Percentiles rank a stretch among this genome's conserved stretches.
Evolutionary conservation across 208 protist genomes (phyloP).

Genomic region (Leishmania major): DNA sequence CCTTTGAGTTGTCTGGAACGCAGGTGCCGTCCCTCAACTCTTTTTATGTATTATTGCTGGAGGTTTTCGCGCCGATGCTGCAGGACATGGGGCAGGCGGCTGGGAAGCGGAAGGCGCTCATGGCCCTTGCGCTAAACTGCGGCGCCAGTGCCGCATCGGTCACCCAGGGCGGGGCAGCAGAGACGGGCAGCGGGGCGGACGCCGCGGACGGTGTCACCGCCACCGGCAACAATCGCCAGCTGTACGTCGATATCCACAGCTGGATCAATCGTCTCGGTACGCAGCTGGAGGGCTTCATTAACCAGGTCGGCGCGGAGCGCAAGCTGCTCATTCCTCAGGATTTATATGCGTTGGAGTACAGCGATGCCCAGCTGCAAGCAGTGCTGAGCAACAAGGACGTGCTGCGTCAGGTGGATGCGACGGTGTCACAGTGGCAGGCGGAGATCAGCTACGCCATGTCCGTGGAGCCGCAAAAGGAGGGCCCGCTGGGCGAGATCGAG

Average conservation of each 20-base stretch:
- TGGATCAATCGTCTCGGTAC: constrained; percentile 89
- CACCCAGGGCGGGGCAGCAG: neutral
- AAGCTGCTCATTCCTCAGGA: constrained; percentile 87
- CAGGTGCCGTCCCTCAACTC: constrained; percentile 81
- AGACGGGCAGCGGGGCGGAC: constrained; percentile 4
- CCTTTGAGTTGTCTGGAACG: constrained; percentile 83
- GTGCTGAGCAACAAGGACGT: constrained; percentile 86
- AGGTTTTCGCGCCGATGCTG: constrained; percentile 83
- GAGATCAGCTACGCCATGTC: constrained; percentile 93
- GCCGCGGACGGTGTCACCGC: constrained; percentile 16
- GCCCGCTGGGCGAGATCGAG: constrained; percentile 97
- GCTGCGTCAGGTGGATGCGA: constrained; percentile 86
- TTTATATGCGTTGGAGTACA: constrained; percentile 72
- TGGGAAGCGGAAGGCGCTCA: constrained; percentile 32
- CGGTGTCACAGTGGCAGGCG: constrained; percentile 89
- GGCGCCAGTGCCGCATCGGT: neutral
- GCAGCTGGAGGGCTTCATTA: constrained; percentile 88
- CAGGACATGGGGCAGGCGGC: constrained; percentile 59
- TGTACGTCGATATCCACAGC: constrained; percentile 84
- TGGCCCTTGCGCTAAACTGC: constrained; percentile 21
- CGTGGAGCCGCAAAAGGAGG: constrained; percentile 89
- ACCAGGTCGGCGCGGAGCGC: constrained; percentile 87
- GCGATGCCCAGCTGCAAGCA: constrained; percentile 75
- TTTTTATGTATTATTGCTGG: constrained; percentile 76
- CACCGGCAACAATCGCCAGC: constrained; percentile 60